These are phyloP conservation scores for Maudiozyma humilis DNA, from an alignment of 1,139 yeast genomes.

Conservation along the genomic window DNA sequence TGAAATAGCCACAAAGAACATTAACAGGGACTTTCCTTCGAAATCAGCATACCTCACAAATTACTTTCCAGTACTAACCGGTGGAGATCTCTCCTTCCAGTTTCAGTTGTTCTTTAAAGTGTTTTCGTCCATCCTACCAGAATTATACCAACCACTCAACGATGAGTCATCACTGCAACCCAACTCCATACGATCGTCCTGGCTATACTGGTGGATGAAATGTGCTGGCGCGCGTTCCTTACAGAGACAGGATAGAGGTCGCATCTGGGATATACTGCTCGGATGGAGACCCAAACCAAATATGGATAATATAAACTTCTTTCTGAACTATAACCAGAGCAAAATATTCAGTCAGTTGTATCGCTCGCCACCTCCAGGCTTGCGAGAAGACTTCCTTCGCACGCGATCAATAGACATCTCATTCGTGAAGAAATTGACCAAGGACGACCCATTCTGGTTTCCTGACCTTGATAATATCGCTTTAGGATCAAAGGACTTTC, in stretches of 20 bases:
- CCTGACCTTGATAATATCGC: slow-evolving; percentile 29
- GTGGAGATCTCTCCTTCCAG: slow-evolving; percentile 46
- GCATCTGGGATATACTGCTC: slow-evolving; percentile 79
- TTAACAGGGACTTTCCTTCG: slow-evolving; percentile 14
- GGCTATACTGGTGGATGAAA: slow-evolving; percentile 93
- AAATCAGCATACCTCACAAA: slow-evolving; percentile 12
- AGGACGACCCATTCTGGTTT: slow-evolving; percentile 32
- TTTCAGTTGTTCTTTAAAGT: slow-evolving; percentile 49
- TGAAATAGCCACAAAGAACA: slow-evolving; percentile 19
- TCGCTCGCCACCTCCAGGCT: slow-evolving; percentile 4
- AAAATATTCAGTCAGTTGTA: slow-evolving; percentile 27
- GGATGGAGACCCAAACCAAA: slow-evolving; percentile 58
- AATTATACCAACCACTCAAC: slow-evolving; percentile 62
- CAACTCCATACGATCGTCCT: slow-evolving; percentile 61
- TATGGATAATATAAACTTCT: slow-evolving; percentile 29
- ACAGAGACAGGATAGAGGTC: slow-evolving; percentile 72
- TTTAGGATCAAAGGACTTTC: slow-evolving; percentile 22
- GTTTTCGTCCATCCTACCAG: slow-evolving; percentile 64
- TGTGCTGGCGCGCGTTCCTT: slow-evolving; percentile 88
- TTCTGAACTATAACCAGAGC: slow-evolving; percentile 32
- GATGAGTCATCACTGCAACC: slow-evolving; percentile 68
- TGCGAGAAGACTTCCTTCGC: slow-evolving; percentile 10
- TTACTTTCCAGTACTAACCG: slow-evolving; percentile 43
- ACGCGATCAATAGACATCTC: slow-evolving; percentile 7
- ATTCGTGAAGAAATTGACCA: slow-evolving; percentile 7